Evolutionary conservation across 148 eudicot genomes (phyloP).

Genomic region (Chenopodium formosanum): DNA sequence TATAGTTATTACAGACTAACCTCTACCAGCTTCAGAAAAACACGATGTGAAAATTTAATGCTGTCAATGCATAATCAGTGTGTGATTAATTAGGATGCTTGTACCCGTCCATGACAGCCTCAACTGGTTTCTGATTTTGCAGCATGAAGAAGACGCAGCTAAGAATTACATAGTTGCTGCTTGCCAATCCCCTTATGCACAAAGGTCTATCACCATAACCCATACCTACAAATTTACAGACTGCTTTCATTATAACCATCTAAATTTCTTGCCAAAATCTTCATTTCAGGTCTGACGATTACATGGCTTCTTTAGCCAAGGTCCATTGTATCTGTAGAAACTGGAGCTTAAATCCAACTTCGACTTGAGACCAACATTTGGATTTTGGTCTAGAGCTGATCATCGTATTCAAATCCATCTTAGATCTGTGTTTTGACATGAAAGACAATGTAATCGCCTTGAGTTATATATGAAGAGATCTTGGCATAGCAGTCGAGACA

Average conservation of each 20-base stretch:
- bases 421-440: not conserved
- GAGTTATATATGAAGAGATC: not conserved
- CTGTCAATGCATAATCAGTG: not conserved
- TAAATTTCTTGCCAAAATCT: not conserved
- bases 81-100: not conserved
- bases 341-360: constrained; percentile 42
- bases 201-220: constrained; percentile 44
- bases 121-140: constrained; percentile 17
- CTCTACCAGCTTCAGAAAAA: too few relatives aligned
- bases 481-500: too few relatives aligned
- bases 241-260: not conserved
- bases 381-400: not conserved
- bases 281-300: constrained; percentile 75
- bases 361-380: not conserved
- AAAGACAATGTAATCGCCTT: not conserved
- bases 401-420: not conserved
- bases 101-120: too few relatives aligned
- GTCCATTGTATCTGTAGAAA: constrained; percentile 77
- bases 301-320: constrained; percentile 87
- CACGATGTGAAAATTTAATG: not conserved
- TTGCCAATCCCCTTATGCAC: constrained; percentile 62
- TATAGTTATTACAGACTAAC: too few relatives aligned
- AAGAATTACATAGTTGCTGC: constrained; percentile 64
- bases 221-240: not conserved
- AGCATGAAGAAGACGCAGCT: constrained; percentile 60